Evolutionary conservation across 2,329 filamentous ascomycete species (phyloP), one percentile per base, ranked within the genome.

Genomic region (Hymenoscyphus repandus): DNA sequence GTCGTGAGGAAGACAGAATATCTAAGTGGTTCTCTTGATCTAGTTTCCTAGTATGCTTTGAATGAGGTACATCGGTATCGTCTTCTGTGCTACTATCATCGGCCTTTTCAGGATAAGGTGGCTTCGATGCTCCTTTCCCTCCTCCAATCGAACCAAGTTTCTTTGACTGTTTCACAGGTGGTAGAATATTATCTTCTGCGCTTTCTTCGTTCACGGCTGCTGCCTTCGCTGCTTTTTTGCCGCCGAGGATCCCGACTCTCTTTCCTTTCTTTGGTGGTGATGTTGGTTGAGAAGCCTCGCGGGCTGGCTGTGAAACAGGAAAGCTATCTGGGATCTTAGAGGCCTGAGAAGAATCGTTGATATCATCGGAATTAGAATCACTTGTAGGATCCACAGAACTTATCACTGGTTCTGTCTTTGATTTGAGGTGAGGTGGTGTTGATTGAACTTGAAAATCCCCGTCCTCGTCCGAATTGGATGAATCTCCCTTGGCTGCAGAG

Each of bases 361-460:
- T 55, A 44, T 58, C 62, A 43, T 64, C 61, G 13, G 63, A 60
- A 36, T 64, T 59, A 3, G 50, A 49, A 3, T 61, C 60, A 27
- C 22, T 27, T 5, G 58, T 61, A 11, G 52, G 50, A 11, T 56
- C 53, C 6, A 60, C 51, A 39, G 50, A 44, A 31, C 44, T 11
- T 18, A 33, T 6, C 17, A 44, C 45, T 15, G 49, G 51, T 17
- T 42, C 40, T 27, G 50, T 12, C 41, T 43, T 55, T 2, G 45
- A 45, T 13, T 31, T 46, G 3, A 55, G 53, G 31, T 49, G 53
- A 34, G 58, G 52, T 17, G 64, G 64, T 7, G 62, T 63, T 27
- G 58, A 53, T 54, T 66, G 64, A 12, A 64, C 59, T 51, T 67
- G 64, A 20, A 67, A 66, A 33, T 56, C 62, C 33, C 62, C 59